Percentiles rank a stretch among this genome's conserved stretches.
phyloP scores from a whole-genome alignment of 2,329 filamentous ascomycete genomes.

The Penicillium sp. region DNA sequence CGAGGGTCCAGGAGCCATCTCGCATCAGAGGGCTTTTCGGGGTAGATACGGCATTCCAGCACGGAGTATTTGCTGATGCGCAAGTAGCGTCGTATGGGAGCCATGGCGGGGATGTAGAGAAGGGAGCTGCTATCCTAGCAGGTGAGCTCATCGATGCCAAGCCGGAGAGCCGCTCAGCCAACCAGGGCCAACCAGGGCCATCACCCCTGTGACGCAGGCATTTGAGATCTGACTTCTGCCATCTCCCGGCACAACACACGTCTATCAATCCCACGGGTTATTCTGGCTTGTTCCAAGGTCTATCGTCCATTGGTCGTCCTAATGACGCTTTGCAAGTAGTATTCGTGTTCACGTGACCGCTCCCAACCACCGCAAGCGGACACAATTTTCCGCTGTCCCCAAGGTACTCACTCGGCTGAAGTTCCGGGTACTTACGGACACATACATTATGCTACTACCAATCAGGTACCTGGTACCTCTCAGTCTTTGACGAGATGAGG shows the following conservation, averaged over 20 bases:
- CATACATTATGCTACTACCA: background rate
- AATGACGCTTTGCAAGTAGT: background rate
- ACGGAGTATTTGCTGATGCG: constrained; percentile 92
- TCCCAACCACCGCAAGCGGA: constrained; percentile 18
- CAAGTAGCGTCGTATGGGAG: constrained; percentile 85
- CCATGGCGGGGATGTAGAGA: constrained; percentile 63
- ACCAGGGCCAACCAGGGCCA: background rate
- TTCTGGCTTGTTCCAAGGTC: too few relatives aligned
- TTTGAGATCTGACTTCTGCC: too few relatives aligned
- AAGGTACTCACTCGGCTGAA: constrained; percentile 38
- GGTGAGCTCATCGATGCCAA: constrained; percentile 22
- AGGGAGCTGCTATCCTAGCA: too few relatives aligned
- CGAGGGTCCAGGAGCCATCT: constrained; percentile 82
- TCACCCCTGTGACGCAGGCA: background rate
- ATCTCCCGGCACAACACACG: background rate
- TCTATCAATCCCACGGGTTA: too few relatives aligned
- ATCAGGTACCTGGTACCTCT: constrained; percentile 21
- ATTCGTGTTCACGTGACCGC: constrained; percentile 20
- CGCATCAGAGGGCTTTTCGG: constrained; percentile 83
- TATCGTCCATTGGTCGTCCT: too few relatives aligned
- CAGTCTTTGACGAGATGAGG: constrained; percentile 26
- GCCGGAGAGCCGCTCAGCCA: constrained; percentile 11
- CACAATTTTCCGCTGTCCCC: constrained; percentile 28
- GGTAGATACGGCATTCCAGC: constrained; percentile 94
- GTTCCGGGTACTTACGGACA: constrained; percentile 18